Percentiles rank a stretch among this genome's conserved stretches.
These are phyloP conservation scores for Comarum palustre DNA, from an alignment of 306 rosid genomes.

Conservation along the genomic window DNA sequence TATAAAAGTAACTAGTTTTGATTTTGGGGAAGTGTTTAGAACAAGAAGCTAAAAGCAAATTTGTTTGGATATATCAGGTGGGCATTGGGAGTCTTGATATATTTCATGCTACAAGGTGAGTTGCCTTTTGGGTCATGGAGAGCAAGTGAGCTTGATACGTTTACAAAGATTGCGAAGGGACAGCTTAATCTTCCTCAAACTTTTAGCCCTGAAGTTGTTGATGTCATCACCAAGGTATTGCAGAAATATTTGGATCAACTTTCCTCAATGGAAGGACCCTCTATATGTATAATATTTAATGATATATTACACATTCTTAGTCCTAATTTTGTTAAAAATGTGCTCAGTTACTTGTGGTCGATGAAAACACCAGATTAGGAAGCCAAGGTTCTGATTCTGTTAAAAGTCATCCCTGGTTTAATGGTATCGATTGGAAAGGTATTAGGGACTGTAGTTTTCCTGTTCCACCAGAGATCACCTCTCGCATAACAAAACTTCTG, in stretches of 20 bases:
- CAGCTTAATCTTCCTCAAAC: conserved; percentile 64
- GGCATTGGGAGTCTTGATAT: conserved; percentile 86
- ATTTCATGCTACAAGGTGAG: conserved; percentile 79
- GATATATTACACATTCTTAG: conserved; percentile 22
- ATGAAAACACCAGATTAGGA: conserved; percentile 81
- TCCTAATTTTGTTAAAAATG: conserved; percentile 23
- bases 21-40: neutral
- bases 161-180: conserved; percentile 83
- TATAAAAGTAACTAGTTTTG: neutral
- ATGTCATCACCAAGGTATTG: conserved; percentile 83
- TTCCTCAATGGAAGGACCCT: no score
- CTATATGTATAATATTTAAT: no score
- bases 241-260: conserved; percentile 15
- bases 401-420: conserved; percentile 83
- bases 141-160: conserved; percentile 81
- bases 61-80: conserved; percentile 56
- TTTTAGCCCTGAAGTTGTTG: conserved; percentile 75
- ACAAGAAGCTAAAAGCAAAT: conserved; percentile 9
- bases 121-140: conserved; percentile 98
- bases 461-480: conserved; percentile 64
- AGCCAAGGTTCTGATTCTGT: conserved; percentile 62
- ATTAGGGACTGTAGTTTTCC: conserved; percentile 45
- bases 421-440: conserved; percentile 76
- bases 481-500: conserved; percentile 60
- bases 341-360: conserved; percentile 81